Percentiles rank a stretch among this genome's conserved stretches.
Evolutionary conservation across 2,329 filamentous ascomycete genomes (phyloP).

Genomic region (Colletotrichum lentis): DNA sequence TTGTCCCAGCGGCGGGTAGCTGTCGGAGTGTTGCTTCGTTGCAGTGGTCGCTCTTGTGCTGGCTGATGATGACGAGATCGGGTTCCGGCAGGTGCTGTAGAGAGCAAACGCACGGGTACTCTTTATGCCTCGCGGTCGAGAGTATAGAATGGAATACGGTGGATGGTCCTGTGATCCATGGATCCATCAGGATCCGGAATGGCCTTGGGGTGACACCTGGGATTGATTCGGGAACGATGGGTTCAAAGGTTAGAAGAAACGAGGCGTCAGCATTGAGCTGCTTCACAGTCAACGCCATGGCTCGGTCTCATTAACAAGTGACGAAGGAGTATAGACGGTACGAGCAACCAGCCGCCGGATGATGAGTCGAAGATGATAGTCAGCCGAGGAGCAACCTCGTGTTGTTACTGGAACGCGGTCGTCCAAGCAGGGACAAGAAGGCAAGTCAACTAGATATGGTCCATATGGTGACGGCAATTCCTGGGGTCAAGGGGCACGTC

Average conservation of each 20-base stretch:
- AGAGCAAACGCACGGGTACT: conserved; percentile 64
- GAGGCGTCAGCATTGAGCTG: conserved; percentile 71
- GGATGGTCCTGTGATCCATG: conserved; percentile 71
- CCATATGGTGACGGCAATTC: conserved; percentile 20
- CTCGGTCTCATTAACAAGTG: conserved; percentile 4
- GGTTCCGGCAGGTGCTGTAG: conserved; percentile 53
- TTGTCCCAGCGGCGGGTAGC: conserved; percentile 61
- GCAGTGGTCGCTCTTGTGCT: conserved; percentile 70
- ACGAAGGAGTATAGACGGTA: background rate
- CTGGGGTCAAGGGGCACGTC: conserved; percentile 9
- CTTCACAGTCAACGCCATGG: conserved; percentile 70
- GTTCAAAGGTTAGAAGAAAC: conserved; percentile 70
- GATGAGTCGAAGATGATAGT: background rate
- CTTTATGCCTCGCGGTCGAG: conserved; percentile 65
- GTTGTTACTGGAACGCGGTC: background rate
- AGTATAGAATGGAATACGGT: conserved; percentile 69
- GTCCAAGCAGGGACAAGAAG: background rate
- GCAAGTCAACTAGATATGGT: conserved; percentile 16
- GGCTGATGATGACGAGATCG: conserved; percentile 58
- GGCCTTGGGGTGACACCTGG: conserved; percentile 53
- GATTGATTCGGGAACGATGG: conserved; percentile 54
- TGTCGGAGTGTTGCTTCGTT: conserved; percentile 73
- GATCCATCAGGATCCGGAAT: conserved; percentile 76
- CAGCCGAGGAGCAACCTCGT: conserved; percentile 11
- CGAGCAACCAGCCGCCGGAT: background rate